Percentiles rank a stretch among this genome's conserved stretches.
phyloP scores from a whole-genome alignment of 768 basidiomycete species.

The Pleurotus salmoneostramineus region DNA sequence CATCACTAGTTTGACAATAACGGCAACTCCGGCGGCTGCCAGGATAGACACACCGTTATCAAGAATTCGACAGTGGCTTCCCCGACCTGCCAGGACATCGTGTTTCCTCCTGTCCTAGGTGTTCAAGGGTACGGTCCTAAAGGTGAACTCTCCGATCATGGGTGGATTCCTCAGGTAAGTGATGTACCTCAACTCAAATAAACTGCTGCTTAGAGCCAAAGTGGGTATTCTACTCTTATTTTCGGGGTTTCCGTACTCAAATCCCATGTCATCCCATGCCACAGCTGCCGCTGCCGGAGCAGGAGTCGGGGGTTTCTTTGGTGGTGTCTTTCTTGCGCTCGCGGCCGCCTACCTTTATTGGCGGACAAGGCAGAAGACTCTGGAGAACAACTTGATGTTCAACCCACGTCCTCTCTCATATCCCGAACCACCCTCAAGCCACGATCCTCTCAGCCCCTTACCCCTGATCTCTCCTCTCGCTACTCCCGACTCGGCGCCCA shows the following conservation, averaged over 20 bases:
- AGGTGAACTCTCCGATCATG: constrained; percentile 54
- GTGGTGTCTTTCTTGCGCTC: neutral
- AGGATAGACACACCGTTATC: constrained; percentile 53
- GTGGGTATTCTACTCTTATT: no score
- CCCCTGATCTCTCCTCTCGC: no score
- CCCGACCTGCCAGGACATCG: constrained; percentile 47
- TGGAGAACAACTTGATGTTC: neutral
- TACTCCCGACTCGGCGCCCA: no score
- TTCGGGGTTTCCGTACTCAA: no score
- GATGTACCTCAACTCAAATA: neutral
- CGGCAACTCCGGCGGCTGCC: constrained; percentile 61
- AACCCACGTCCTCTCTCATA: neutral
- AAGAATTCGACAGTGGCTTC: constrained; percentile 20
- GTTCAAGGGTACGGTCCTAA: constrained; percentile 37
- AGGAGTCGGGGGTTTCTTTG: neutral
- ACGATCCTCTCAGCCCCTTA: no score
- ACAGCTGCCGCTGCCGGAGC: neutral
- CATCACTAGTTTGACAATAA: constrained; percentile 45
- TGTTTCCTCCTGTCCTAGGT: constrained; percentile 38
- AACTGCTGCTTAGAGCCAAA: neutral
- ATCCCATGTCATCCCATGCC: neutral
- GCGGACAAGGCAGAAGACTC: no score
- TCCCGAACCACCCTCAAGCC: neutral
- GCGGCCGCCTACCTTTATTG: neutral
- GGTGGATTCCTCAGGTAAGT: constrained; percentile 55